These are phyloP conservation scores for Arabis hirsuta DNA, from an alignment of 345 rosid species.

Conservation along the genomic window DNA sequence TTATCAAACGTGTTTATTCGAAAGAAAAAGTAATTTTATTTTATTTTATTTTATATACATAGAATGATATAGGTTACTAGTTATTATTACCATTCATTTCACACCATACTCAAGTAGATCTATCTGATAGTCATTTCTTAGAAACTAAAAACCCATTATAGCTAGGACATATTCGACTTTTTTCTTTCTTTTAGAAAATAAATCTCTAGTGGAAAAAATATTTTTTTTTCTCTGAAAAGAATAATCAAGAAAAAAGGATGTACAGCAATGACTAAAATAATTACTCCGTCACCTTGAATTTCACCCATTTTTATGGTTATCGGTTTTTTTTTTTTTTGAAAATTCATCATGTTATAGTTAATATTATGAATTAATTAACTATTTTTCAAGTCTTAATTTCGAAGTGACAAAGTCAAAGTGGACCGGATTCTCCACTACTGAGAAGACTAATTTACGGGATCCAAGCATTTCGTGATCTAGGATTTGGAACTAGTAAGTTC, in stretches of 20 bases:
- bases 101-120: not conserved
- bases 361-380: conserved; percentile 1
- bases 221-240: not conserved
- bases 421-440: conserved; percentile 9
- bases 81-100: not conserved
- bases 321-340: too few relatives aligned
- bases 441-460: conserved; percentile 3
- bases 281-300: not conserved
- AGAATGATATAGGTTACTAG: not conserved
- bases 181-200: not conserved
- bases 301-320: conserved; percentile 16
- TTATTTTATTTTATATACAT: not conserved
- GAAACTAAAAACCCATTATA: not conserved
- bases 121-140: not conserved
- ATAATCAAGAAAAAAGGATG: not conserved
- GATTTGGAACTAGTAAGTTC: conserved; percentile 8
- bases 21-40: not conserved
- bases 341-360: not conserved
- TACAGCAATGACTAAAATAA: not conserved
- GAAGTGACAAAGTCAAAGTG: conserved; percentile 1
- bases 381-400: not conserved
- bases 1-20: conserved; percentile 11
- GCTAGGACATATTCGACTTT: not conserved
- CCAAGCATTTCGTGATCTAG: conserved; percentile 15
- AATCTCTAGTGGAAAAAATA: not conserved